Conservation (phyloP, 345 rosid species). For the Salix brachista region DNA sequence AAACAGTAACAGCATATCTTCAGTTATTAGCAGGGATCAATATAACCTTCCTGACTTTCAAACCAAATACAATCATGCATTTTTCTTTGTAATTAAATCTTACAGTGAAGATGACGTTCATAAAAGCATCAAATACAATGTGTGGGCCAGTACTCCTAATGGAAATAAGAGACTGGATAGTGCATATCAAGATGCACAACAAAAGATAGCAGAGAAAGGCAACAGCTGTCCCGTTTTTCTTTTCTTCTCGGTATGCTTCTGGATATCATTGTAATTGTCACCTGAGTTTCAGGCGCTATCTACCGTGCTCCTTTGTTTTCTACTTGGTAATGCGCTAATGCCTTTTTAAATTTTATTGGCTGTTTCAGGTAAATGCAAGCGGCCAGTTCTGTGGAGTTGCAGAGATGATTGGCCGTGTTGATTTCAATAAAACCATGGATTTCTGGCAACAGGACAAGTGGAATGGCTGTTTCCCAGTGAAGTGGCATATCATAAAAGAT, state of each 20-base stretch:
- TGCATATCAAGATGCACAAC: constrained; percentile 49
- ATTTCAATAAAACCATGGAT: constrained; percentile 13
- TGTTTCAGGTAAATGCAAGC: constrained; percentile 20
- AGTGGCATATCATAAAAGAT: constrained; percentile 27
- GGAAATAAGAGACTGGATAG: constrained; percentile 57
- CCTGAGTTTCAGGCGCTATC: background rate
- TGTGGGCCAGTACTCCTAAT: constrained; percentile 65
- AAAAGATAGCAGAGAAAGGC: constrained; percentile 20
- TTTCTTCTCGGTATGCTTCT: constrained; percentile 17
- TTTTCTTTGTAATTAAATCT: constrained; percentile 62
- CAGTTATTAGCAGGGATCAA: constrained; percentile 41
- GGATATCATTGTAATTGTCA: background rate
- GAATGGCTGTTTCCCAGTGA: constrained; percentile 24
- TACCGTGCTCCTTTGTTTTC: background rate
- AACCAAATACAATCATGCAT: constrained; percentile 43
- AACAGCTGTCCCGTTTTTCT: constrained; percentile 21
- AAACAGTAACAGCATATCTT: constrained; percentile 29
- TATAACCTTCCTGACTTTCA: constrained; percentile 48
- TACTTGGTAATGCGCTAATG: background rate
- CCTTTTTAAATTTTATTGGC: background rate
- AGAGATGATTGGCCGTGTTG: constrained; percentile 21
- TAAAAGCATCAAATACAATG: constrained; percentile 66
- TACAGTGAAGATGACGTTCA: constrained; percentile 67
- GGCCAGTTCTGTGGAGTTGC: constrained; percentile 28
- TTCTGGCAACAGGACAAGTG: constrained; percentile 29